A percentile compares a stretch with the other conserved stretches of the same genome.
Conservation (phyloP, 2,329 filamentous ascomycete species). For the Zalaria sp. region DNA sequence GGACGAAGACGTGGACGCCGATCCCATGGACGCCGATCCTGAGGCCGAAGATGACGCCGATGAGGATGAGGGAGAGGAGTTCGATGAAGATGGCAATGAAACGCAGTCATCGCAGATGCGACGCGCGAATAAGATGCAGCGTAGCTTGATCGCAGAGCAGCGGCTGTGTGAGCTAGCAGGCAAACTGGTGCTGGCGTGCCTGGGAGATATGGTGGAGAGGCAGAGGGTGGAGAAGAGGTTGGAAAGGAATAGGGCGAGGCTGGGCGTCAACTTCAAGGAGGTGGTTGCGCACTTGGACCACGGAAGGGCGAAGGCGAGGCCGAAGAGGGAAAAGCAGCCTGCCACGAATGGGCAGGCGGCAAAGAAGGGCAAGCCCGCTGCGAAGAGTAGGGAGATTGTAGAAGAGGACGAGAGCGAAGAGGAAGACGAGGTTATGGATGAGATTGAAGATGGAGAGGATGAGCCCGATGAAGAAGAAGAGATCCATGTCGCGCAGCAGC, state of each 20-base stretch:
- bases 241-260: constrained; percentile 60
- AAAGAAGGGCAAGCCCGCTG: constrained; percentile 3
- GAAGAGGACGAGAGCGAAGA: constrained; percentile 7
- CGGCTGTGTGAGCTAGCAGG: constrained; percentile 72
- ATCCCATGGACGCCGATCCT: constrained; percentile 48
- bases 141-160: constrained; percentile 64
- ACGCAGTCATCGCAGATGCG: constrained; percentile 39
- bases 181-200: constrained; percentile 69
- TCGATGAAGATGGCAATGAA: constrained; percentile 24
- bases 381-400: constrained; percentile 21
- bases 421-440: constrained; percentile 6
- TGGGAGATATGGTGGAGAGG: constrained; percentile 59
- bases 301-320: constrained; percentile 25
- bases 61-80: constrained; percentile 16
- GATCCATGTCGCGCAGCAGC: constrained; percentile 16
- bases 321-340: constrained; percentile 26
- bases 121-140: constrained; percentile 42
- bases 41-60: constrained; percentile 42
- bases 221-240: constrained; percentile 55
- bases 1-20: constrained; percentile 52
- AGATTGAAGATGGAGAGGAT: constrained; percentile 1
- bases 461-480: background rate
- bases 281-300: constrained; percentile 61
- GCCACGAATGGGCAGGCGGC: background rate
- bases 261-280: constrained; percentile 78